A percentile compares a stretch with the other conserved stretches of the same genome.
Evolutionary conservation across 371 early-diverging fungal species (phyloP).

Genomic region (Rhizopus microsporus): DNA sequence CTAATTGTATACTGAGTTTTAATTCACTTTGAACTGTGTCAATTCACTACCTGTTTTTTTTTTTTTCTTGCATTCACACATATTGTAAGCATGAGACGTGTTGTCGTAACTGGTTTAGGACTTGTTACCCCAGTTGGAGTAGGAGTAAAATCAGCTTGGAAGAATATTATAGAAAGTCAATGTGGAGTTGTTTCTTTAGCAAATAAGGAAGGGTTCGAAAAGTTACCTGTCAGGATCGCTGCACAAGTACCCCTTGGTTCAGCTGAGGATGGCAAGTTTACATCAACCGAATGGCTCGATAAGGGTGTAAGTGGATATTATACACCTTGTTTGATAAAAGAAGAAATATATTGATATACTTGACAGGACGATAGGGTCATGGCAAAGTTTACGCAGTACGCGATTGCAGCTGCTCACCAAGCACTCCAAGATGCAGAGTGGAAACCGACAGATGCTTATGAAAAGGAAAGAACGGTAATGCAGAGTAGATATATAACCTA

Average conservation of each 20-base stretch:
- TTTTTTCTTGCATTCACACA: slow-evolving; percentile 1
- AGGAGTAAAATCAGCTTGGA: slow-evolving; percentile 75
- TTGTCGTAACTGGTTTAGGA: slow-evolving; percentile 95
- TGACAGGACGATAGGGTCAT: slow-evolving; percentile 77
- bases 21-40: neutral
- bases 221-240: slow-evolving; percentile 80
- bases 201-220: slow-evolving; percentile 49
- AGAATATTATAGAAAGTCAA: slow-evolving; percentile 67
- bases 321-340: neutral
- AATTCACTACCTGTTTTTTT: neutral
- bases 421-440: slow-evolving; percentile 86
- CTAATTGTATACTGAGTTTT: too few relatives aligned
- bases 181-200: slow-evolving; percentile 80
- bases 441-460: slow-evolving; percentile 50
- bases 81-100: slow-evolving; percentile 44
- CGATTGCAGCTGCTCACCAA: slow-evolving; percentile 82
- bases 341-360: neutral
- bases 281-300: slow-evolving; percentile 71
- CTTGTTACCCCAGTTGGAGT: slow-evolving; percentile 91
- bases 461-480: slow-evolving; percentile 62
- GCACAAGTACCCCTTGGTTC: slow-evolving; percentile 69
- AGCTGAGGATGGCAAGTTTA: slow-evolving; percentile 60
- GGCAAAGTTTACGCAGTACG: slow-evolving; percentile 88
- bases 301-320: slow-evolving; percentile 55
- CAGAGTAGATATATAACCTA: neutral